Percentiles rank a stretch among this genome's conserved stretches.
Evolutionary conservation across 129 eudicot species (phyloP).

Genomic region (Rutidosis leptorrhynchoides): DNA sequence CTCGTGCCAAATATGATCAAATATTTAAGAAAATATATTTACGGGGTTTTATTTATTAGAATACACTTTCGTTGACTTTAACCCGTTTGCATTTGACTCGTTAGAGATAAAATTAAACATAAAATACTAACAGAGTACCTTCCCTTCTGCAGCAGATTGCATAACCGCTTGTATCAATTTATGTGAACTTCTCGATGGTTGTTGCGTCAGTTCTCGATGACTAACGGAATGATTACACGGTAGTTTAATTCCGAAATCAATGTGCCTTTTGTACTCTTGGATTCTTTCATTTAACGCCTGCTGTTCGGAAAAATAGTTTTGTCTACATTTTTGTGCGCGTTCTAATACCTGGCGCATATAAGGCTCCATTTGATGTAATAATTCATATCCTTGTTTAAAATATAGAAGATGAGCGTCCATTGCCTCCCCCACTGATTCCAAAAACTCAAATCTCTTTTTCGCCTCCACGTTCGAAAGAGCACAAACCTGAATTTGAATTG

Average conservation of each 20-base stretch:
- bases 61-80: neutral
- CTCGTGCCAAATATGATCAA: neutral
- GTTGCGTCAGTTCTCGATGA: constrained; percentile 43
- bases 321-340: constrained; percentile 63
- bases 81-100: neutral
- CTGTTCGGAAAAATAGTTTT: constrained; percentile 64
- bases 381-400: constrained; percentile 90
- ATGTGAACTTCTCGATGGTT: constrained; percentile 54
- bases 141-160: constrained; percentile 81
- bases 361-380: constrained; percentile 92
- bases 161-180: constrained; percentile 82
- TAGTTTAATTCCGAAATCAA: constrained; percentile 54
- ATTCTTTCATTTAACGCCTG: constrained; percentile 71
- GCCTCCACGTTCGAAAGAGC: constrained; percentile 86
- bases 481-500: constrained; percentile 54
- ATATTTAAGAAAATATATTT: too few species aligned
- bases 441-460: constrained; percentile 78
- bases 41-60: too few species aligned
- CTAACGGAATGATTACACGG: constrained; percentile 36
- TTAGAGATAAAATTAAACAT: neutral
- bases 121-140: constrained; percentile 48
- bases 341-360: constrained; percentile 73
- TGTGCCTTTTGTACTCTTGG: constrained; percentile 69
- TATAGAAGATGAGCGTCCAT: constrained; percentile 93
- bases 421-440: constrained; percentile 81